Evolutionary conservation across 1,284 basidiomycete species (phyloP).

Genomic region (Inonotus hispidus): DNA sequence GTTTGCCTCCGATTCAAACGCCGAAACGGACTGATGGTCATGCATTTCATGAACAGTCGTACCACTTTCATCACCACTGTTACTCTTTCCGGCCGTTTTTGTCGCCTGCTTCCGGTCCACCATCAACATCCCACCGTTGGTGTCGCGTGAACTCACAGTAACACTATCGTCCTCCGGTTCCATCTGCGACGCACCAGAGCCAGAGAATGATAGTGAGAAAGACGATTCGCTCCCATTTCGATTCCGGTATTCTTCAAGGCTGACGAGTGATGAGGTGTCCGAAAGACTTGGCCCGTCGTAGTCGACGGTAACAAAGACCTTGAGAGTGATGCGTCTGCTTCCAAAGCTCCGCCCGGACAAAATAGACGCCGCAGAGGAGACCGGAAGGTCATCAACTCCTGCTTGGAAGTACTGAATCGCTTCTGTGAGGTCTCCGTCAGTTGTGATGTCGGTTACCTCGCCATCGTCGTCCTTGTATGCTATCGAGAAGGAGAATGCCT

Average conservation of each 20-base stretch:
- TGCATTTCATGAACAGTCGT: slow-evolving; percentile 17
- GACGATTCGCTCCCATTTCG: slow-evolving; percentile 56
- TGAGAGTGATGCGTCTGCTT: slow-evolving; percentile 65
- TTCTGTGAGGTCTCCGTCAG: slow-evolving; percentile 73
- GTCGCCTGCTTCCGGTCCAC: slow-evolving; percentile 20
- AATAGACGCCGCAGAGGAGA: slow-evolving; percentile 67
- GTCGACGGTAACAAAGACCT: slow-evolving; percentile 73
- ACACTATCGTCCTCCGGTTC: slow-evolving; percentile 64
- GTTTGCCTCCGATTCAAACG: slow-evolving; percentile 18
- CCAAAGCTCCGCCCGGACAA: slow-evolving; percentile 67
- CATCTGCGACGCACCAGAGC: slow-evolving; percentile 25
- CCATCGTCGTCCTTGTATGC: slow-evolving; percentile 85
- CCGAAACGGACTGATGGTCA: slow-evolving; percentile 17
- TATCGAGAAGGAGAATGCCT: slow-evolving; percentile 61
- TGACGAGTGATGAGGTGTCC: slow-evolving; percentile 76
- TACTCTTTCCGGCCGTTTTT: slow-evolving; percentile 24
- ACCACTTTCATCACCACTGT: slow-evolving; percentile 19
- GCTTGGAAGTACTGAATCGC: slow-evolving; percentile 82
- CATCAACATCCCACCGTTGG: slow-evolving; percentile 18
- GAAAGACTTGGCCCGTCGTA: slow-evolving; percentile 89
- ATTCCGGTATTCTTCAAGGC: slow-evolving; percentile 64
- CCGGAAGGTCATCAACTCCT: slow-evolving; percentile 58
- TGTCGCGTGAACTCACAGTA: slow-evolving; percentile 67
- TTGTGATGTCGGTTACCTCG: slow-evolving; percentile 62
- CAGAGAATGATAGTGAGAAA: slow-evolving; percentile 37